Percentiles rank a stretch among this genome's conserved stretches.
Evolutionary conservation across 208 protist genomes (phyloP).

Genomic region (Borovskyia barvae): DNA sequence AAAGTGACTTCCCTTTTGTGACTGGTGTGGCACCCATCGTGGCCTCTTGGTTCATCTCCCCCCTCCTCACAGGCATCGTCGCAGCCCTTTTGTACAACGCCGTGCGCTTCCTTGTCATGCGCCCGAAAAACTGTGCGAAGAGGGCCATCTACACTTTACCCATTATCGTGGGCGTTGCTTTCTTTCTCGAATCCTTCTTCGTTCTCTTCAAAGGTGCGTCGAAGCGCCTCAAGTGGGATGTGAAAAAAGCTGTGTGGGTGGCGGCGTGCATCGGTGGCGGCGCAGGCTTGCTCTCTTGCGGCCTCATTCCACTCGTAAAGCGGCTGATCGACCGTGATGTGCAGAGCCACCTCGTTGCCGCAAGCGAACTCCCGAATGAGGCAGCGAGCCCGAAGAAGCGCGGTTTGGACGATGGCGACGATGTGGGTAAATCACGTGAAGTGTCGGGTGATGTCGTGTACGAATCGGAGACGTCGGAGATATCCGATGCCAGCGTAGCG

Average conservation of each 20-base stretch:
- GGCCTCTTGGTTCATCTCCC: slow-evolving; percentile 60
- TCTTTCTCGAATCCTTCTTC: slow-evolving; percentile 66
- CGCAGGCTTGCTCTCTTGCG: slow-evolving; percentile 27
- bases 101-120: slow-evolving; percentile 34
- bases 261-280: slow-evolving; percentile 34
- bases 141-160: slow-evolving; percentile 39
- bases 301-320: slow-evolving; percentile 41
- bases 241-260: slow-evolving; percentile 39
- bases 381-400: not conserved
- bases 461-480: slow-evolving; percentile 7
- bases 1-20: slow-evolving; percentile 51
- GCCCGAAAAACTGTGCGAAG: slow-evolving; percentile 23
- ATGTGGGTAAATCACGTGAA: not conserved
- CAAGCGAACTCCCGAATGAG: slow-evolving; percentile 3
- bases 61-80: slow-evolving; percentile 36
- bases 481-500: not conserved
- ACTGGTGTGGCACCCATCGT: slow-evolving; percentile 53
- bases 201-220: slow-evolving; percentile 52
- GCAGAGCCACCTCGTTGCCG: not conserved
- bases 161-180: slow-evolving; percentile 40
- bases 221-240: slow-evolving; percentile 33
- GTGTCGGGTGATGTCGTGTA: not conserved
- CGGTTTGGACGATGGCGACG: not conserved
- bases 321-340: slow-evolving; percentile 12
- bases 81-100: slow-evolving; percentile 37